A percentile compares a stretch with the other conserved stretches of the same genome.
Conservation (phyloP, 225 moss, liverwort and hornwort genomes). For the Marchantia paleacea region DNA sequence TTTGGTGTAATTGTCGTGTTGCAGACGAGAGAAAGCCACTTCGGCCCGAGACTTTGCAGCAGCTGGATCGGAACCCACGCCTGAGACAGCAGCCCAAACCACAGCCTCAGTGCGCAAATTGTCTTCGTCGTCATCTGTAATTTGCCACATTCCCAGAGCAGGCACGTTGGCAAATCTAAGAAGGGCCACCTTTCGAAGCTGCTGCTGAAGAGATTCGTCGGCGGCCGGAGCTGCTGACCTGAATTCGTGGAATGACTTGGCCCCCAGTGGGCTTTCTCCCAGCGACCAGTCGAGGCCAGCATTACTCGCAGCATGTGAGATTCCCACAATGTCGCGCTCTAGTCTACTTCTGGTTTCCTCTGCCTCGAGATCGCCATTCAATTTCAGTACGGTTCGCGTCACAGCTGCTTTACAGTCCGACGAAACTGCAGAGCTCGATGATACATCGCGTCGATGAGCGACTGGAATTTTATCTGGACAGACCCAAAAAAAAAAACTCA, state of each 20-base stretch:
- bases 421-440: neutral
- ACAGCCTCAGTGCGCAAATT: neutral
- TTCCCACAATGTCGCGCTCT: neutral
- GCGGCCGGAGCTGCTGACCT: neutral
- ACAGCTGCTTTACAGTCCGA: neutral
- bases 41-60: neutral
- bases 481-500: neutral
- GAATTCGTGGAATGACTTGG: neutral
- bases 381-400: neutral
- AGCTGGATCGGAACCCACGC: neutral
- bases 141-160: slow-evolving; percentile 17
- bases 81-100: neutral
- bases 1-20: neutral
- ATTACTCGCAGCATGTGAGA: neutral
- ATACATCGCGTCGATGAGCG: neutral
- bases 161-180: neutral
- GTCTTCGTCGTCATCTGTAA: slow-evolving; percentile 1
- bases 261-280: neutral
- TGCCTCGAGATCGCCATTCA: neutral
- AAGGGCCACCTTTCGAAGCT: neutral
- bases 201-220: neutral
- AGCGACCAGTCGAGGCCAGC: neutral
- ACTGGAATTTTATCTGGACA: slow-evolving; percentile 7
- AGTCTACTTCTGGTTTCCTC: neutral
- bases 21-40: neutral